phyloP scores from a whole-genome alignment of 805 yeast species.

The Zygotorulaspora florentina region DNA sequence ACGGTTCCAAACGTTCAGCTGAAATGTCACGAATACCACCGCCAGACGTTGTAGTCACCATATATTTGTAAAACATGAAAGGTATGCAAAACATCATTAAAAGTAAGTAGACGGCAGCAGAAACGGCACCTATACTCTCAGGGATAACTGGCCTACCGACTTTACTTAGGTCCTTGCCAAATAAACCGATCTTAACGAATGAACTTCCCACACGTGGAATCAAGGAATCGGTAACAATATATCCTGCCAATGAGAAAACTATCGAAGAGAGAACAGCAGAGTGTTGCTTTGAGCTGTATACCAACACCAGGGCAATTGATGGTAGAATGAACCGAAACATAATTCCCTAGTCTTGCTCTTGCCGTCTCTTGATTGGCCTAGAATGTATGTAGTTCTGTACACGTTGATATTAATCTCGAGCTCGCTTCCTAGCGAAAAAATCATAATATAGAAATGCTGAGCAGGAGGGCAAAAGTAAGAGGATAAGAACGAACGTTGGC shows the following conservation, averaged over 20 bases:
- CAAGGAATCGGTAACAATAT: conserved; percentile 50
- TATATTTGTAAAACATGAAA: conserved; percentile 72
- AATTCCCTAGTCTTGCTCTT: conserved; percentile 1
- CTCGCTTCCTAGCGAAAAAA: neutral
- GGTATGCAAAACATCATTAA: conserved; percentile 84
- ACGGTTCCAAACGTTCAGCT: conserved; percentile 14
- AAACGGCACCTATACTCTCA: conserved; percentile 88
- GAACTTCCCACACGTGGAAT: conserved; percentile 66
- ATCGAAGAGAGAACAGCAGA: conserved; percentile 43
- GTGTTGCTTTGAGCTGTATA: conserved; percentile 21
- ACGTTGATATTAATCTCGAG: neutral
- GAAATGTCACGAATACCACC: conserved; percentile 47
- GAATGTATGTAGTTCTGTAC: neutral
- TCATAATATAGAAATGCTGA: neutral
- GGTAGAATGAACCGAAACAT: conserved; percentile 13
- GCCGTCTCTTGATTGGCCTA: neutral
- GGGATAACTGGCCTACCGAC: conserved; percentile 70
- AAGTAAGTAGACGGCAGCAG: conserved; percentile 76
- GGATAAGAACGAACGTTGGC: neutral
- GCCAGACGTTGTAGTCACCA: conserved; percentile 55
- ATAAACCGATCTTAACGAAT: conserved; percentile 75
- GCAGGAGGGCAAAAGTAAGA: neutral
- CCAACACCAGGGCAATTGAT: conserved; percentile 11
- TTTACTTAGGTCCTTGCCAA: conserved; percentile 81
- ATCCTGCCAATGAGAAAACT: conserved; percentile 69